phyloP scores from a whole-genome alignment of 306 rosid species.

The Corylus avellana region DNA sequence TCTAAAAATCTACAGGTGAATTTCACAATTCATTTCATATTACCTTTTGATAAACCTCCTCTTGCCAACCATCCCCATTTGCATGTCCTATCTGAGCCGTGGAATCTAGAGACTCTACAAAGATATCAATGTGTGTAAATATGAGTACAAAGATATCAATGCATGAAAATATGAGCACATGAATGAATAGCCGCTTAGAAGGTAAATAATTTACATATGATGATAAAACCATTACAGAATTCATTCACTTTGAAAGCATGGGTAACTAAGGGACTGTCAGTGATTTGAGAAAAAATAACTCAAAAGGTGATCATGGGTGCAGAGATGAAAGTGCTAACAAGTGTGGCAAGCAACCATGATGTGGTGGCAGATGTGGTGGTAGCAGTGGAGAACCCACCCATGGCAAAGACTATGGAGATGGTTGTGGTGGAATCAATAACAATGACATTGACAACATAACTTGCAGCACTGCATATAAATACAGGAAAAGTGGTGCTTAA shows the following conservation, averaged over 20 bases:
- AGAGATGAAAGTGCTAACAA: neutral
- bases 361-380: neutral
- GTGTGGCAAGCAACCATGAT: neutral
- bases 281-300: neutral
- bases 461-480: neutral
- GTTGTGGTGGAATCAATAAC: neutral
- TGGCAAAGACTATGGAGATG: neutral
- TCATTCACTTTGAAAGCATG: neutral
- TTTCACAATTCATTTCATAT: slow-evolving; percentile 8
- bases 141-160: slow-evolving; percentile 16
- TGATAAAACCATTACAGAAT: neutral
- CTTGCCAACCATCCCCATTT: too few species aligned
- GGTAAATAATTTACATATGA: neutral
- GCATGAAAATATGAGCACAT: slow-evolving; percentile 29
- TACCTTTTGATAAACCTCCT: slow-evolving; percentile 14
- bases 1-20: neutral
- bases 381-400: neutral
- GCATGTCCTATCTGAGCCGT: too few species aligned
- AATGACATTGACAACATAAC: neutral
- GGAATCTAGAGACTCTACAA: slow-evolving; percentile 39
- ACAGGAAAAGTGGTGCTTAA: neutral
- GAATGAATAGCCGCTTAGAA: neutral
- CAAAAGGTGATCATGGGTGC: neutral
- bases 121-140: slow-evolving; percentile 35
- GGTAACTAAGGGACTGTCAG: neutral